Evolutionary conservation across 441 rosid genomes (phyloP).

Genomic region (Gossypium trilobum): DNA sequence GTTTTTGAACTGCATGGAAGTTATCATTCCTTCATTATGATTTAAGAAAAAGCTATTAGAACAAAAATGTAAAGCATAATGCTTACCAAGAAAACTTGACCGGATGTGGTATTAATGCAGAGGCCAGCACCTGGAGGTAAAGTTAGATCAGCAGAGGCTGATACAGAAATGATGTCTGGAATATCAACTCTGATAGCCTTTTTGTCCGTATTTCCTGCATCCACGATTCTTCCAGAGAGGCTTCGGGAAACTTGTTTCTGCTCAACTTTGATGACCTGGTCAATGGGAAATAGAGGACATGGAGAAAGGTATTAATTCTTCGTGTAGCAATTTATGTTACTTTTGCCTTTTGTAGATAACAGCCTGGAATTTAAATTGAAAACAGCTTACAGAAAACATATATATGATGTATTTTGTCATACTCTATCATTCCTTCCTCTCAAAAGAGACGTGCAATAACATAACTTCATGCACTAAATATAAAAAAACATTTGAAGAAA

Average conservation of each 20-base stretch:
- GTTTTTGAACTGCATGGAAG: background rate
- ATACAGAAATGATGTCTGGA: conserved; percentile 69
- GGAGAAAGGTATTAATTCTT: conserved; percentile 1
- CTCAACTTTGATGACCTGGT: conserved; percentile 18
- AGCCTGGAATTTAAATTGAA: background rate
- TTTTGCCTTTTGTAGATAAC: background rate
- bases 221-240: conserved; percentile 51
- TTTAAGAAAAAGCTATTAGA: background rate
- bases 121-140: conserved; percentile 96
- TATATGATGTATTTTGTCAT: conserved; percentile 1
- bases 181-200: conserved; percentile 57
- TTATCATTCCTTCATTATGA: background rate
- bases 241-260: conserved; percentile 44
- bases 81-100: conserved; percentile 73
- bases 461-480: background rate
- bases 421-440: background rate
- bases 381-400: background rate
- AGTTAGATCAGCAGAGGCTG: conserved; percentile 84
- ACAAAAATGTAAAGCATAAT: background rate
- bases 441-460: background rate
- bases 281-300: background rate
- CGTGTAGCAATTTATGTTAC: background rate
- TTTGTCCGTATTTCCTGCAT: conserved; percentile 38
- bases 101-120: conserved; percentile 65
- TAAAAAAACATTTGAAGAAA: background rate